Evolutionary conservation across 2,329 filamentous ascomycete genomes (phyloP).

Genomic region (Didymella arachidicola): DNA sequence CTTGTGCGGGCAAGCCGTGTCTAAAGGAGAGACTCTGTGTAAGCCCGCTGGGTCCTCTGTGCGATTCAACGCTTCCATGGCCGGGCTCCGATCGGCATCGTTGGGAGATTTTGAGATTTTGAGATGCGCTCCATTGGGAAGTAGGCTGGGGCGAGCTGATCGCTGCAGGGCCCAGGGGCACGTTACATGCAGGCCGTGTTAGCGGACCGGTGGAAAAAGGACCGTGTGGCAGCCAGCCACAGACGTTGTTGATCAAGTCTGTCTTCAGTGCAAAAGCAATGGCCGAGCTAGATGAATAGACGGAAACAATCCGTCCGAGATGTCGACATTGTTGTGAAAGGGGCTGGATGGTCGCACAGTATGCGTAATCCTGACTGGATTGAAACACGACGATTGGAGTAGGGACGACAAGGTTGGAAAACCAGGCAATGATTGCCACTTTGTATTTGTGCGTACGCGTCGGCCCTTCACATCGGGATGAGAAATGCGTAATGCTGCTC

Average conservation of each 20-base stretch:
- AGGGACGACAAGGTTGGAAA: background rate
- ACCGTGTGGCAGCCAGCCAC: conserved; percentile 9
- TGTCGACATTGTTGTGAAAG: background rate
- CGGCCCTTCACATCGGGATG: conserved; percentile 7
- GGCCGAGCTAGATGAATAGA: background rate
- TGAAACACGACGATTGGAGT: background rate
- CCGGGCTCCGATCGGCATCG: conserved; percentile 1
- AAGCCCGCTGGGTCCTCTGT: background rate
- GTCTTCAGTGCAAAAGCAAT: background rate
- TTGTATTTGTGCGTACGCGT: conserved; percentile 18
- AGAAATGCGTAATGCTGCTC: conserved; percentile 10
- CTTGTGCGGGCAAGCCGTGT: background rate
- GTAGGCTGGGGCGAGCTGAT: conserved; percentile 1
- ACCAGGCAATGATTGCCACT: conserved; percentile 12
- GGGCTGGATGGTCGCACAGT: conserved; percentile 3
- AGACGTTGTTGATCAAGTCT: conserved; percentile 1
- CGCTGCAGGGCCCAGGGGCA: conserved; percentile 15
- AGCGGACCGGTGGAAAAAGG: background rate
- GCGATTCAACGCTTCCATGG: conserved; percentile 1
- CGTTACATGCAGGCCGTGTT: conserved; percentile 2
- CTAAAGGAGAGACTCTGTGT: background rate
- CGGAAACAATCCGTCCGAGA: background rate
- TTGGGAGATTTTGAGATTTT: background rate
- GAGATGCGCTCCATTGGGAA: background rate
- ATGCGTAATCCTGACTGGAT: background rate